Percentiles rank a stretch among this genome's conserved stretches.
Evolutionary conservation across 768 basidiomycete genomes (phyloP).

Genomic region (Auricularia sp.): DNA sequence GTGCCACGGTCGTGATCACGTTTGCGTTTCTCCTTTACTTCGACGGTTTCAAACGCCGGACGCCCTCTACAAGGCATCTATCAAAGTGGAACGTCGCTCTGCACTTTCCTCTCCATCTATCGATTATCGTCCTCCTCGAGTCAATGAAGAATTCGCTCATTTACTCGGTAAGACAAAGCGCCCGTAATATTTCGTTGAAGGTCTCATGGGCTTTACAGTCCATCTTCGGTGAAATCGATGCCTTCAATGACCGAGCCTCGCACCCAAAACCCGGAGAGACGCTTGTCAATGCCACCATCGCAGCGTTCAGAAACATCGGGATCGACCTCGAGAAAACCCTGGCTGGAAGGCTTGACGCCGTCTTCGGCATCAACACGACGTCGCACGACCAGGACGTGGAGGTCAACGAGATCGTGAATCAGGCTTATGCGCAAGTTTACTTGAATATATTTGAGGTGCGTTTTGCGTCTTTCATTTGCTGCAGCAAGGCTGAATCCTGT

Average conservation of each 20-base stretch:
- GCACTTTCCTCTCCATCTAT: neutral
- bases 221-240: too few relatives aligned
- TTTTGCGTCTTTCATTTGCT: too few relatives aligned
- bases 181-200: too few relatives aligned
- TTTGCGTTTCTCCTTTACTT: constrained; percentile 1
- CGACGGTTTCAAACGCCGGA: neutral
- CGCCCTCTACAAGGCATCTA: neutral
- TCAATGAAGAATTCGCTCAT: neutral
- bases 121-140: neutral
- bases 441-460: too few relatives aligned
- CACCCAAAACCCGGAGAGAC: neutral
- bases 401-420: too few relatives aligned
- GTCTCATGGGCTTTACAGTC: too few relatives aligned
- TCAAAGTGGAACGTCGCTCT: neutral
- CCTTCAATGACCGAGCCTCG: too few relatives aligned
- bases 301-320: neutral
- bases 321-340: too few relatives aligned
- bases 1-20: neutral
- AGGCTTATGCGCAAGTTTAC: too few relatives aligned
- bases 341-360: too few relatives aligned
- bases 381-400: too few relatives aligned
- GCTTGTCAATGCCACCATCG: neutral
- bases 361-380: too few relatives aligned
- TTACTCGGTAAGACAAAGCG: neutral
- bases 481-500: neutral